These are phyloP conservation scores for Nemania diffusa DNA, from an alignment of 2,329 filamentous ascomycete genomes.

Conservation along the genomic window DNA sequence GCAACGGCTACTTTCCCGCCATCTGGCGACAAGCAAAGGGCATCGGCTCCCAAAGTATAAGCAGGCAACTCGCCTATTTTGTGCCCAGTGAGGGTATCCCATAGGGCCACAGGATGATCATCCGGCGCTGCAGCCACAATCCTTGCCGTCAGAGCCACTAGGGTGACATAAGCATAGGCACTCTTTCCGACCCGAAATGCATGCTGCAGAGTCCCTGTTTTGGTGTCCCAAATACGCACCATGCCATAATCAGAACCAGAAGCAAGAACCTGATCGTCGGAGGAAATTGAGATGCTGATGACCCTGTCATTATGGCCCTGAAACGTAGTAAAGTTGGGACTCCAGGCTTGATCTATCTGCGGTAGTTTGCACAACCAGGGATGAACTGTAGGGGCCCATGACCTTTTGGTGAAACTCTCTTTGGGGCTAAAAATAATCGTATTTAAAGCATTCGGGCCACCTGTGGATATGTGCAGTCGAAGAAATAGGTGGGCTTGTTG, in stretches of 20 bases:
- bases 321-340: neutral
- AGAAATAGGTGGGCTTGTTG: neutral
- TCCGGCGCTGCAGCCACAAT: neutral
- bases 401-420: neutral
- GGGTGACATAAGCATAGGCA: neutral
- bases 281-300: neutral
- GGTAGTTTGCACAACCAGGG: neutral
- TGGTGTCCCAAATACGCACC: neutral
- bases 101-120: neutral
- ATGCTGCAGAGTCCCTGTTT: neutral
- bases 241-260: conserved; percentile 1
- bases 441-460: neutral
- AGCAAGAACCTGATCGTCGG: neutral
- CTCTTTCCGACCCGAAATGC: neutral
- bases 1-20: neutral
- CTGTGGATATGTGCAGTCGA: neutral
- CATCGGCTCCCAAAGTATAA: neutral
- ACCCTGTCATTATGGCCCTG: neutral
- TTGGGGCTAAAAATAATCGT: neutral
- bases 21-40: neutral
- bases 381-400: neutral
- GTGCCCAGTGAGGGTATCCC: neutral
- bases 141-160: neutral
- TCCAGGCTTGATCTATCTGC: neutral
- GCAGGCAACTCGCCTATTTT: neutral